Evolutionary conservation across 352 stramenopile genomes (phyloP).

Genomic region (Phytopythium litorale): DNA sequence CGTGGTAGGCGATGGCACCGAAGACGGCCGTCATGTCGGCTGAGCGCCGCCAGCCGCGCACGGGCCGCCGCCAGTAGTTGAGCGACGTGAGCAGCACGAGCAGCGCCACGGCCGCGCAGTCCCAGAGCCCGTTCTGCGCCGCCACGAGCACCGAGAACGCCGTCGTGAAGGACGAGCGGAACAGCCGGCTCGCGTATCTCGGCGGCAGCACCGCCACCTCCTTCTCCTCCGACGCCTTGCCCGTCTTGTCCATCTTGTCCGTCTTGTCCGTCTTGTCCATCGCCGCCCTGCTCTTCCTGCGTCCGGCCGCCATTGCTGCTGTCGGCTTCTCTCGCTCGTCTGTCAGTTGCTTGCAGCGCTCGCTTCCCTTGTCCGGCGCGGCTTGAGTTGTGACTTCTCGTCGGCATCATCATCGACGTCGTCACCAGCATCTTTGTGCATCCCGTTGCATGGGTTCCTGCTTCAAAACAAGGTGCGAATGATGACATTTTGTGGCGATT

Average conservation of each 20-base stretch:
- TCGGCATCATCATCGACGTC: neutral
- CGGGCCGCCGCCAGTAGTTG: slow-evolving; percentile 81
- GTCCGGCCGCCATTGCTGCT: neutral
- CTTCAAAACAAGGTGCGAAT: neutral
- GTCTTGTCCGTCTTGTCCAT: neutral
- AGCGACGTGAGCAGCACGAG: slow-evolving; percentile 78
- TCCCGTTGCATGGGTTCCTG: neutral
- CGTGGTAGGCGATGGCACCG: slow-evolving; percentile 51
- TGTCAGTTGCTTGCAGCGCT: too few relatives aligned
- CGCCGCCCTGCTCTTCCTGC: neutral
- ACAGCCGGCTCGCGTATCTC: slow-evolving; percentile 61
- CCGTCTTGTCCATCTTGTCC: neutral
- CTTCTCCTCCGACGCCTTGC: slow-evolving; percentile 10
- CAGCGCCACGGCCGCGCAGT: slow-evolving; percentile 52
- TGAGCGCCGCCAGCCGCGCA: slow-evolving; percentile 68
- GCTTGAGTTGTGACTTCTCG: neutral
- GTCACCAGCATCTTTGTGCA: neutral
- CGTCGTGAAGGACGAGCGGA: slow-evolving; percentile 71
- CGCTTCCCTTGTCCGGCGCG: neutral
- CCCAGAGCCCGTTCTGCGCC: slow-evolving; percentile 52
- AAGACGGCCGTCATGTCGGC: slow-evolving; percentile 68
- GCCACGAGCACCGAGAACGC: slow-evolving; percentile 57
- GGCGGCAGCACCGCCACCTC: slow-evolving; percentile 48
- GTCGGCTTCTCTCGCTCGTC: neutral
- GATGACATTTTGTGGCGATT: neutral